Evolutionary conservation across 1,139 yeast species (phyloP), one percentile per base, ranked within the genome.

Genomic region (Suhomyces maxii): DNA sequence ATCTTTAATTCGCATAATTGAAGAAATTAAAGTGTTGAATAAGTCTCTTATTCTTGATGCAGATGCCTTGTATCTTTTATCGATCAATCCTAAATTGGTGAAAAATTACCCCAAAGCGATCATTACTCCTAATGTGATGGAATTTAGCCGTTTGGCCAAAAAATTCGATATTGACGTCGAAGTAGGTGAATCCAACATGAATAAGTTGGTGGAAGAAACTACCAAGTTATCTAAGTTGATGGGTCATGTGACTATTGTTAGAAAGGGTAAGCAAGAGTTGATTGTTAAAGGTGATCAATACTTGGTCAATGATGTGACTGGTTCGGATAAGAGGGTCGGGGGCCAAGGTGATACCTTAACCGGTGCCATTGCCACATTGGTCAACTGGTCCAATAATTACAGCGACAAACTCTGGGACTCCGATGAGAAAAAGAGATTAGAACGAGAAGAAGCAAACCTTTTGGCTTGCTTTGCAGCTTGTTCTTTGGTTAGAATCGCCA

Each of bases 81-180:
- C 84, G 25, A 63, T 79, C 36, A 63, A 78, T 7, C 88, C 91
- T 0, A 70, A 69, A 2, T 51, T 87, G 13, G 70, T 86, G 34
- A 61, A 68, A 37, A 82, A 65, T 49, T 82, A 54, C 73, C 68
- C 58, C 40, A 73, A 53, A 42, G 93, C 91, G 0, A 74, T 90
- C 1, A 56, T 93, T 40, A 93, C 99, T 0, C 99, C 99, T 11
- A 93, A 93, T 61, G 85, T 89, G 8, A 85, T 86, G 39, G 99
- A 93, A 63, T 89, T 90, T 60, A 73, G 77, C 48, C 71, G 98
- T 34, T 67, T 91, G 8, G 79, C 80, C 34, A 71, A 80, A 34
- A 54, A 49, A n/a, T 56, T 69, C 8, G 72, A 70, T 2, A 59
- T 82, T 10, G 61, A 66, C 6, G 56, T 61, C 5, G 54, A 57